Conservation (phyloP, 371 early-diverging fungal species). For the Apophysomyces elegans region DNA sequence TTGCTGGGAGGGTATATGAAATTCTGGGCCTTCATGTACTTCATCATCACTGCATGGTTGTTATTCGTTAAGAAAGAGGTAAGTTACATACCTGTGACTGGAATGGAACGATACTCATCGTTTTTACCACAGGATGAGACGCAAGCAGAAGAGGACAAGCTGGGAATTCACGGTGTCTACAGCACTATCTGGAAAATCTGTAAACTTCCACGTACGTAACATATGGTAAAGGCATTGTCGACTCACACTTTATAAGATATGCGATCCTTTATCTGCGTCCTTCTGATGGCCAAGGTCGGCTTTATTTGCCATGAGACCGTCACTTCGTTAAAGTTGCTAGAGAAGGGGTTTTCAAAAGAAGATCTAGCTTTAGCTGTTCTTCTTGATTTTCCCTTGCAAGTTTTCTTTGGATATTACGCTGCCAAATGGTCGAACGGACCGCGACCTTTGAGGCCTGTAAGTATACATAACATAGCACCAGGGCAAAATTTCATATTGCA, state of each 20-base stretch:
- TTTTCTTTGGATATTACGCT: conserved; percentile 96
- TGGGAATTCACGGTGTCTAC: conserved; percentile 64
- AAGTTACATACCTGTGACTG: conserved; percentile 5
- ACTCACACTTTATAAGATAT: conserved; percentile 61
- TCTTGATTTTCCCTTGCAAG: conserved; percentile 95
- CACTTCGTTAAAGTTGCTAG: conserved; percentile 90
- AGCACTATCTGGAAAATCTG: conserved; percentile 73
- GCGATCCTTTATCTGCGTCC: conserved; percentile 77
- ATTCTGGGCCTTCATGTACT: conserved; percentile 92
- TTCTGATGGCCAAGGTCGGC: conserved; percentile 90
- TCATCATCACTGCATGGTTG: conserved; percentile 84
- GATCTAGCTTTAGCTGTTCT: conserved; percentile 91
- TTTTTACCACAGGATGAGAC: not conserved
- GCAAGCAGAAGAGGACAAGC: conserved; percentile 45
- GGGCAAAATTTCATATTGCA: not conserved
- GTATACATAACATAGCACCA: conserved; percentile 15
- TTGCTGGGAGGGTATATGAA: conserved; percentile 84
- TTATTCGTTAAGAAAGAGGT: conserved; percentile 81
- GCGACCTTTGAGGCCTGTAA: conserved; percentile 85
- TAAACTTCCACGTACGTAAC: conserved; percentile 68
- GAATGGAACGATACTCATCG: not conserved
- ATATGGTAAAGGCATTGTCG: not conserved
- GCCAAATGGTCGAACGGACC: conserved; percentile 93
- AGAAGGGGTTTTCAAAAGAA: conserved; percentile 94
- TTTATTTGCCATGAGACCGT: conserved; percentile 95